Base-by-base conservation (phyloP, 257 asterid genomes). In the Avicennia marina region DNA sequence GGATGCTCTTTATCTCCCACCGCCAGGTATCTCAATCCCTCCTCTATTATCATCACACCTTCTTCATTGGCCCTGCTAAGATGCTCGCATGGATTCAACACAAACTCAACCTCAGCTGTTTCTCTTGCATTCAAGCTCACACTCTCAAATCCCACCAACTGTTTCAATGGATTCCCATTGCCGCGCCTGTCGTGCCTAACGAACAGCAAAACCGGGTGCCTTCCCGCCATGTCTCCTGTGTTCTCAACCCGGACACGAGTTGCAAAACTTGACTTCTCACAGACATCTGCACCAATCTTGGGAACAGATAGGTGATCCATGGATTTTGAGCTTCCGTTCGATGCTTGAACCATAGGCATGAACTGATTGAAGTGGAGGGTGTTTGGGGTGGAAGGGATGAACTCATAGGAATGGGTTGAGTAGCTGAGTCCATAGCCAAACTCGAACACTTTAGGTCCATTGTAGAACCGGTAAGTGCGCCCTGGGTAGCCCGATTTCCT, bases 381-480 rank as follows among this genome's bases (percentile, higher is more conserved):
- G 56, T 72, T 82, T 18, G 83, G 85, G 11, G 87, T 79, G 36
- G 73, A 78, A 0, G 62, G 24, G 29, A 26, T 46, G 69, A 84
- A 84, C 2, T 64, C 32, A 12, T 84, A 84, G n/a, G 75, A 62
- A 47, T 76, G 80, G 32, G 60, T 64, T 22, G 95, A 54, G 94
- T 83, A 89, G 83, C 95, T 89, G 15, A 89, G 82, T 17, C 97
- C 95, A 42, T 76, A 64, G 4, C 97, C 95, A 11, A 83, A 89
- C 56, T 76, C 79, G 13, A 76, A 89, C 50, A 89, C 86, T 56
- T 72, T 83, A 26, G 73, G 67, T 11, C 97, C 95, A 0, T 53
- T 73, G 78, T 89, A 86, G 71, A 89, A 89, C 5, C 94, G 65
- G 56, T 83, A 89, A 0, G 94, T 83, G 0, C 95, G 82, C 4